phyloP scores from a whole-genome alignment of 2,329 filamentous ascomycete genomes.

The Macrophomina tecta region DNA sequence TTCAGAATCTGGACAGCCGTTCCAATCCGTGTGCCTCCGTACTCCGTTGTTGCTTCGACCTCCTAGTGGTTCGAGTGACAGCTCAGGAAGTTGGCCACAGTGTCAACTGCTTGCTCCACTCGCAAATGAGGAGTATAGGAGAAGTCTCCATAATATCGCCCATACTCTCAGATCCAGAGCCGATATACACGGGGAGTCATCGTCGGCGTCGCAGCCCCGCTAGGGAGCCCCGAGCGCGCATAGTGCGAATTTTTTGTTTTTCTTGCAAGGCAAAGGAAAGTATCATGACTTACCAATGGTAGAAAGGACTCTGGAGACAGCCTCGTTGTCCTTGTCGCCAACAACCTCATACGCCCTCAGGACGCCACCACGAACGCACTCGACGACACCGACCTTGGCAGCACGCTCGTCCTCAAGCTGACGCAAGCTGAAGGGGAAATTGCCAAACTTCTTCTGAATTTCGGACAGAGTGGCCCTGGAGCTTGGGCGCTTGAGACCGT shows the following conservation, averaged over 20 bases:
- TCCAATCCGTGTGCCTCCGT: no score
- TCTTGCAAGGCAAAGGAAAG: not conserved
- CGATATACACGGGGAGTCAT: no score
- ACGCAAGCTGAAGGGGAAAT: slow-evolving; percentile 95
- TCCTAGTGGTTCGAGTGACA: no score
- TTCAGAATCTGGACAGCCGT: no score
- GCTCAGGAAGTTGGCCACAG: no score
- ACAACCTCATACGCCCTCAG: slow-evolving; percentile 96
- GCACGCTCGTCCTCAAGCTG: slow-evolving; percentile 96
- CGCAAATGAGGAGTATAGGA: no score
- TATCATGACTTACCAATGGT: slow-evolving; percentile 77
- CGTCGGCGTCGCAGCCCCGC: no score
- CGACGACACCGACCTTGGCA: slow-evolving; percentile 93
- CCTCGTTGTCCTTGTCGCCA: slow-evolving; percentile 86
- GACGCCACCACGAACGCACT: slow-evolving; percentile 92
- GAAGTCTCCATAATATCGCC: no score
- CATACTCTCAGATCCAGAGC: no score
- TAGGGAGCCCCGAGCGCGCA: no score
- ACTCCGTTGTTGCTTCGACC: no score
- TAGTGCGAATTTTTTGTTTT: not conserved
- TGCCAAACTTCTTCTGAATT: slow-evolving; percentile 95
- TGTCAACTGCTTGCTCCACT: no score
- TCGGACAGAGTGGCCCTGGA: slow-evolving; percentile 89
- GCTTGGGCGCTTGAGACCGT: slow-evolving; percentile 90
- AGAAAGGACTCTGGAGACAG: slow-evolving; percentile 85